Conservation (phyloP, 768 basidiomycete genomes). For the Gautieria morchelliformis region DNA sequence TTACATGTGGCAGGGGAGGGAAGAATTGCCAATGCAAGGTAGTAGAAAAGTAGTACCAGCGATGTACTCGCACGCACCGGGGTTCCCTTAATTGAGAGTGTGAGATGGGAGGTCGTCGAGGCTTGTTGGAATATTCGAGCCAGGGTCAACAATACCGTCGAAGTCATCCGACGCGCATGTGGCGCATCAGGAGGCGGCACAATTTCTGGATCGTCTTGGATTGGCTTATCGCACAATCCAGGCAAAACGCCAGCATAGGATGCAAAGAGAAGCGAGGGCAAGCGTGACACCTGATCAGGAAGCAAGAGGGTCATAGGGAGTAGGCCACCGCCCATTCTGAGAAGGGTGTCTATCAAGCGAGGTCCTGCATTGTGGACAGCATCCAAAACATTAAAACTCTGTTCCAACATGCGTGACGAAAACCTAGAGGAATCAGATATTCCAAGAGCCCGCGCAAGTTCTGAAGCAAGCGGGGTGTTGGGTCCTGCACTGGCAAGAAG, state of each 20-base stretch:
- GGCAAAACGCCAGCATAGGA: constrained; percentile 25
- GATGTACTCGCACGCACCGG: constrained; percentile 26
- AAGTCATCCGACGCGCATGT: constrained; percentile 25
- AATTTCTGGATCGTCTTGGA: background rate
- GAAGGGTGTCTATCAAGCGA: constrained; percentile 23
- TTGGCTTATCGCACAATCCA: constrained; percentile 19
- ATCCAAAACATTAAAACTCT: constrained; percentile 28
- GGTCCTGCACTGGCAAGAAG: constrained; percentile 21
- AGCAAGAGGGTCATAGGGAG: constrained; percentile 34
- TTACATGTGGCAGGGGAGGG: constrained; percentile 39
- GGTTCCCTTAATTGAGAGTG: constrained; percentile 11
- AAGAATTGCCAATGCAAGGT: constrained; percentile 34
- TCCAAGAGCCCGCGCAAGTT: constrained; percentile 15
- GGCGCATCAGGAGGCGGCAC: constrained; percentile 15
- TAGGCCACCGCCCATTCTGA: constrained; percentile 26
- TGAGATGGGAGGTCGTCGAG: constrained; percentile 19
- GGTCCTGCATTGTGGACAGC: constrained; percentile 26
- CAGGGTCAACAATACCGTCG: constrained; percentile 34
- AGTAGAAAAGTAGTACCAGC: constrained; percentile 36
- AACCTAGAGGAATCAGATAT: constrained; percentile 17
- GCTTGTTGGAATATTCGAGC: constrained; percentile 35
- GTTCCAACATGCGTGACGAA: constrained; percentile 19
- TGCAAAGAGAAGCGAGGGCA: constrained; percentile 30
- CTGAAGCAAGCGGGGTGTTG: constrained; percentile 14
- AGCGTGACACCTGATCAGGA: constrained; percentile 28